Evolutionary conservation across 768 basidiomycete species (phyloP).

Genomic region (Lactifluus pinguis): DNA sequence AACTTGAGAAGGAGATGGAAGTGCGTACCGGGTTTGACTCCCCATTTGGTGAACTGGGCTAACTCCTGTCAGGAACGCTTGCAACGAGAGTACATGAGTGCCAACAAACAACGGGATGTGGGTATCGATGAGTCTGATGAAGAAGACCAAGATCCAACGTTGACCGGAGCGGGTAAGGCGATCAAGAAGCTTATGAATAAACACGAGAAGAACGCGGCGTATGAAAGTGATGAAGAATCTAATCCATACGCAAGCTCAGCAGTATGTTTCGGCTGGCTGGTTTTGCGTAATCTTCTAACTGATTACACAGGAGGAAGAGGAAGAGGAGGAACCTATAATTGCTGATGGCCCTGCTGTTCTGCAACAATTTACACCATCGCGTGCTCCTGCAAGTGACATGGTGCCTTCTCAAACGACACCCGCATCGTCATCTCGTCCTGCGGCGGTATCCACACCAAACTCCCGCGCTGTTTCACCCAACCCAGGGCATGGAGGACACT

Average conservation of each 20-base stretch:
- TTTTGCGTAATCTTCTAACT: slow-evolving; percentile 8
- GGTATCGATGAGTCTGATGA: slow-evolving; percentile 71
- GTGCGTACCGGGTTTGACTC: slow-evolving; percentile 29
- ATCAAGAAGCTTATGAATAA: slow-evolving; percentile 83
- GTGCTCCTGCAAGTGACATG: slow-evolving; percentile 18
- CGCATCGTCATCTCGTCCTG: slow-evolving; percentile 26
- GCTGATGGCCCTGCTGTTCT: slow-evolving; percentile 37
- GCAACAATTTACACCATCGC: slow-evolving; percentile 40
- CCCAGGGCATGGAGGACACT: slow-evolving; percentile 62
- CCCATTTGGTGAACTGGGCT: background rate
- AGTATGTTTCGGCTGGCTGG: slow-evolving; percentile 24
- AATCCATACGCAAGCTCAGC: slow-evolving; percentile 80
- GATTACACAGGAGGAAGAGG: slow-evolving; percentile 45
- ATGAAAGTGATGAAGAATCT: slow-evolving; percentile 67
- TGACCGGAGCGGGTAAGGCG: slow-evolving; percentile 63
- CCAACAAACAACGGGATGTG: slow-evolving; percentile 65
- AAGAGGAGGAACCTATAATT: slow-evolving; percentile 54
- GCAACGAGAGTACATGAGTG: slow-evolving; percentile 71
- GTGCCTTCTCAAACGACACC: slow-evolving; percentile 31
- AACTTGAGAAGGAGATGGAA: slow-evolving; percentile 67
- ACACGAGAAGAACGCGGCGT: slow-evolving; percentile 71
- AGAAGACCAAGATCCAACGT: slow-evolving; percentile 46
- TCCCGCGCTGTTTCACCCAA: slow-evolving; percentile 57
- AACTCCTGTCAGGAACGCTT: slow-evolving; percentile 55
- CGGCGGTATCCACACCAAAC: slow-evolving; percentile 30